Evolutionary conservation across 768 basidiomycete genomes (phyloP), one percentile per base, ranked within the genome.

Genomic region (Russula emetica): DNA sequence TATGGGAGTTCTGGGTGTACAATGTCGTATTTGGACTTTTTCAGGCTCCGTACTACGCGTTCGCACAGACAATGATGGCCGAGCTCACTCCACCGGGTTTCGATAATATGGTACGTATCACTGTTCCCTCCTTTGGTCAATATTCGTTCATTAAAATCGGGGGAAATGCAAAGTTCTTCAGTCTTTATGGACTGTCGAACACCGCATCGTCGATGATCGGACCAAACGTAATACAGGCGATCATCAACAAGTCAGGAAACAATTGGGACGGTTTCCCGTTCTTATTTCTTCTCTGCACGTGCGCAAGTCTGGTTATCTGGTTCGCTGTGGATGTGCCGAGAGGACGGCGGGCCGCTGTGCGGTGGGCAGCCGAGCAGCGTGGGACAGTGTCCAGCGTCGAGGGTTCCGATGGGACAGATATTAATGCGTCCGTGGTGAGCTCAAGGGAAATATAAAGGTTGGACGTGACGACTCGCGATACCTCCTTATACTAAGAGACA

Each of bases 1-100:
- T 70, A 16, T 92, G 91, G 90, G 92, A 94, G 69, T 94, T 94
- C 75, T 95, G 92, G 86, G 85, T 83, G 5, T 93, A 92, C 75
- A 92, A 91, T 63, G 78, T 90, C 55, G 74, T 92, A 3, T 90
- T 87, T 68, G 90, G 90, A 14, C 74, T 92, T 10, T 91, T 91
- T 79, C 88, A 92, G 76, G 88, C 88, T 1, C 92, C 92, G 0
- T 94, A 92, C 75, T 94, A 90, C 71, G 89, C 92, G 1, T 91
- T 88, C 71, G 85, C 90, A 3, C 86, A 90, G 71, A 91, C 88
- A 0, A 88, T 90, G 87, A 92, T 92, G 89, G 88, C 89, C 0
- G 92, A 94, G 73, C 82, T 95, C 13, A 85, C 88, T 7, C 92
- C 92, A 14, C 88, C 90, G 1, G 92, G 92, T 0, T 94, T 90